Conservation (phyloP, 345 rosid genomes). For the Eucalyptus curtisii region DNA sequence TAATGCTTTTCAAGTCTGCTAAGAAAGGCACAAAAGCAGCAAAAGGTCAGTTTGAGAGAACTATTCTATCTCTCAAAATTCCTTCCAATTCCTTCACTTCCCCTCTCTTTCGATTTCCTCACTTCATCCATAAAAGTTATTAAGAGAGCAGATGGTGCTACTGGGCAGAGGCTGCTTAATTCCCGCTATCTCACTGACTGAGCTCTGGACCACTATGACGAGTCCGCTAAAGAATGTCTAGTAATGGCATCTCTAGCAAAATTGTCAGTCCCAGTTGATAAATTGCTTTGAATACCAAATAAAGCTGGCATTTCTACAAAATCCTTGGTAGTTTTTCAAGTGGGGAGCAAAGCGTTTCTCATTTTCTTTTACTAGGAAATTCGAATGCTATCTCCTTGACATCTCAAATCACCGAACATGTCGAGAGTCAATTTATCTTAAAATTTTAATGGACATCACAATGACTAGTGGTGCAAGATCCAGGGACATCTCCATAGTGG, state of each 20-base stretch:
- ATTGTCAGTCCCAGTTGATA: not conserved
- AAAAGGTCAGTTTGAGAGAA: not conserved
- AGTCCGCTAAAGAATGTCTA: not conserved
- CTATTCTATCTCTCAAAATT: not conserved
- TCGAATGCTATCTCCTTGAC: not conserved
- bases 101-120: not conserved
- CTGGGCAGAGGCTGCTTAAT: not conserved
- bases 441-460: not conserved
- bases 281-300: not conserved
- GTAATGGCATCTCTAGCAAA: not conserved
- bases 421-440: not conserved
- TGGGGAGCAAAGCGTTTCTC: not conserved
- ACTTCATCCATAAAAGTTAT: not conserved
- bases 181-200: not conserved
- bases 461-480: not conserved
- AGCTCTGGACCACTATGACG: not conserved
- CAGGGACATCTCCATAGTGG: not conserved
- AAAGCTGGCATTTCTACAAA: not conserved
- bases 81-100: not conserved
- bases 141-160: not conserved
- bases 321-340: not conserved
- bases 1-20: not conserved
- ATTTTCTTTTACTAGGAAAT: not conserved
- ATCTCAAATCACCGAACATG: not conserved
- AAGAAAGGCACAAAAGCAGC: not conserved